Percentiles rank a stretch among this genome's conserved stretches.
These are phyloP conservation scores for Bretschneidera sinensis DNA, from an alignment of 345 rosid genomes.

Conservation along the genomic window DNA sequence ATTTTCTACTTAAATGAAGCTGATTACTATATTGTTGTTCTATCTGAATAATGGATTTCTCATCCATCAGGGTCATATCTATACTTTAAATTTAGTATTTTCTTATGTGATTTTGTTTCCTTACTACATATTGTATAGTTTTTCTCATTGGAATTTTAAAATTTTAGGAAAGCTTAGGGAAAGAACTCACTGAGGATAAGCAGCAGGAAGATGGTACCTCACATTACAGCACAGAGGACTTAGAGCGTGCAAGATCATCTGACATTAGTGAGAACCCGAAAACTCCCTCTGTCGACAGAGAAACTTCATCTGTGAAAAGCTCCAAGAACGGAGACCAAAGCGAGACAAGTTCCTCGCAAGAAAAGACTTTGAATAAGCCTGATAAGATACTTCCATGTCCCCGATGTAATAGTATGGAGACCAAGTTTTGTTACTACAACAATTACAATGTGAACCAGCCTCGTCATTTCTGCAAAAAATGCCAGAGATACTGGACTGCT, in stretches of 20 bases:
- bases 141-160: conserved; percentile 15
- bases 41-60: neutral
- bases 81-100: neutral
- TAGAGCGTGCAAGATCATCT: conserved; percentile 20
- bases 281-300: conserved; percentile 25
- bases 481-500: conserved; percentile 93
- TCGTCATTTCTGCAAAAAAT: conserved; percentile 79
- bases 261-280: conserved; percentile 25
- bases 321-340: conserved; percentile 38
- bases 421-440: conserved; percentile 88
- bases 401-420: conserved; percentile 73
- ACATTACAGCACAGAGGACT: conserved; percentile 13
- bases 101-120: neutral
- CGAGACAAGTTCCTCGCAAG: conserved; percentile 36
- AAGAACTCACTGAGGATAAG: neutral
- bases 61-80: too few relatives aligned
- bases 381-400: conserved; percentile 77
- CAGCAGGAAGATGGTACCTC: conserved; percentile 19
- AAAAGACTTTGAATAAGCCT: conserved; percentile 48
- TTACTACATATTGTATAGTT: conserved; percentile 5
- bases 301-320: conserved; percentile 32
- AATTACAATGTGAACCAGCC: conserved; percentile 90
- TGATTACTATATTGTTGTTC: too few relatives aligned
- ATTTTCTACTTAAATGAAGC: too few relatives aligned
- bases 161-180: conserved; percentile 1